Evolutionary conservation across 2,329 filamentous ascomycete species (phyloP).

Genomic region (Botrytis galanthina): DNA sequence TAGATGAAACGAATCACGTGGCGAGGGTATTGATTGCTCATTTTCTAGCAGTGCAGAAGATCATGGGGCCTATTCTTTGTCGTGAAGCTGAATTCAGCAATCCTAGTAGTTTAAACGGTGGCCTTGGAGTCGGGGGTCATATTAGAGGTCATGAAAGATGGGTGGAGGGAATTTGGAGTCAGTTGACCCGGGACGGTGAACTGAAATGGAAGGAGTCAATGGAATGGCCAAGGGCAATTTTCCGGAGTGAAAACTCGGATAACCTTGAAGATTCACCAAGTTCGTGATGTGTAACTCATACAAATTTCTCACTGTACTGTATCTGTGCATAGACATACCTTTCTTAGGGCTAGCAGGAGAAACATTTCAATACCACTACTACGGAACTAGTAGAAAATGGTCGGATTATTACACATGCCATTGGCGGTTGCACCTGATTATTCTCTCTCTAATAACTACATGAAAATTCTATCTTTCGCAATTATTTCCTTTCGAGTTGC

Average conservation of each 20-base stretch:
- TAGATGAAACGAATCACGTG: neutral
- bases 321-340: neutral
- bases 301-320: too few relatives aligned
- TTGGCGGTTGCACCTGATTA: neutral
- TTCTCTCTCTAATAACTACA: neutral
- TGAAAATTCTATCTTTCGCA: too few relatives aligned
- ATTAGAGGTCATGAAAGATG: neutral
- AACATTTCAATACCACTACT: neutral
- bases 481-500: fast-evolving
- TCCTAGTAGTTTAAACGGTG: neutral
- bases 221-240: neutral
- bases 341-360: neutral
- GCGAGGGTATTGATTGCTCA: neutral
- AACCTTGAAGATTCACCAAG: neutral
- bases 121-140: neutral
- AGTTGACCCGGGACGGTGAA: neutral
- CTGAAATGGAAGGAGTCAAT: neutral
- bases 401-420: neutral
- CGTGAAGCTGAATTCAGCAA: neutral
- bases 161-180: neutral
- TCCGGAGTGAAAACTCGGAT: neutral
- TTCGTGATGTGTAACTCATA: too few relatives aligned
- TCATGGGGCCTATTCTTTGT: neutral
- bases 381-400: neutral
- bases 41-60: neutral